phyloP scores from a whole-genome alignment of 768 basidiomycete species.

The Tylopilus vinaceipallidus region DNA sequence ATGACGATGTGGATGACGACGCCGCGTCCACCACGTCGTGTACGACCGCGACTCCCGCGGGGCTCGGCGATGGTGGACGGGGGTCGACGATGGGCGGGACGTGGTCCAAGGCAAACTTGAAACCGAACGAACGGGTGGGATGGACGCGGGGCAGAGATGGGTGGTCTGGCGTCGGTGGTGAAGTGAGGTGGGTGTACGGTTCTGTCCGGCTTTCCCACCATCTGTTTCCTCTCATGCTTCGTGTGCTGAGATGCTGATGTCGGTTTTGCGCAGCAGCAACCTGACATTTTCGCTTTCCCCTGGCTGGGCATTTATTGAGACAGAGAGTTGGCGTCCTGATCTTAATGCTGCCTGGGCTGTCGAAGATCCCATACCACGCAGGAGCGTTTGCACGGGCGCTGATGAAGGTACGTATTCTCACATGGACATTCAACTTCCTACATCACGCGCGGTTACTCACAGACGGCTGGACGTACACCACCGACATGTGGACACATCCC shows the following conservation, averaged over 20 bases:
- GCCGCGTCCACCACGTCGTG: background rate
- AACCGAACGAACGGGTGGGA: conserved; percentile 1
- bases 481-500: conserved; percentile 69
- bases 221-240: too few species aligned
- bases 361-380: background rate
- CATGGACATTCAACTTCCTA: too few species aligned
- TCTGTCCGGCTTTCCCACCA: too few species aligned
- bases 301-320: conserved; percentile 72
- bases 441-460: too few species aligned
- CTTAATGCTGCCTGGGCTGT: conserved; percentile 54
- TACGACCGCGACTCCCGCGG: background rate
- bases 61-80: background rate
- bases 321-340: conserved; percentile 78
- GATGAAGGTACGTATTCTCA: conserved; percentile 25
- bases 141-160: conserved; percentile 19
- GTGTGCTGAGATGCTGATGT: too few species aligned
- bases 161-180: conserved; percentile 12
- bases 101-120: conserved; percentile 17
- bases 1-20: background rate
- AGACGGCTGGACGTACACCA: conserved; percentile 79
- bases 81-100: background rate
- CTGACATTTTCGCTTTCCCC: conserved; percentile 74
- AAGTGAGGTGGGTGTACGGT: conserved; percentile 21
- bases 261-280: conserved; percentile 55
- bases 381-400: conserved; percentile 17